These are phyloP conservation scores for Zygosaccharomyces pseudobailii DNA, from an alignment of 1,139 yeast species.

Conservation along the genomic window DNA sequence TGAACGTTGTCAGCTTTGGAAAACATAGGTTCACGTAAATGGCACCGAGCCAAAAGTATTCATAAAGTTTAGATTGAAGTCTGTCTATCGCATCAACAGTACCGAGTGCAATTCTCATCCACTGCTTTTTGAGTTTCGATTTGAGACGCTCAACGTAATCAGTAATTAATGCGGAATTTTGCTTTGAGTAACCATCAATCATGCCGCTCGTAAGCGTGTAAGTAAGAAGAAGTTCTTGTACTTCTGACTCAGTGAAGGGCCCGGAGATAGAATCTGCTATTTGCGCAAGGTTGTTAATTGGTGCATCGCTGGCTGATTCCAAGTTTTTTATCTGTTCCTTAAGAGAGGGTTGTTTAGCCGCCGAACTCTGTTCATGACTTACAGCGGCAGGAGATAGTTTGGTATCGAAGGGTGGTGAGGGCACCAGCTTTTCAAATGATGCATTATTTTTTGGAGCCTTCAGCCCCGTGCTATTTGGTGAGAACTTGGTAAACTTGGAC, in stretches of 20 bases:
- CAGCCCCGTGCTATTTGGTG: background rate
- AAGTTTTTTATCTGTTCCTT: slow-evolving; percentile 3
- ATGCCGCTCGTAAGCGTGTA: slow-evolving; percentile 11
- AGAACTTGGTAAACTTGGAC: background rate
- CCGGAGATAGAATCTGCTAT: slow-evolving; percentile 3
- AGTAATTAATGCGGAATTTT: background rate
- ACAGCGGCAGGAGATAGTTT: background rate
- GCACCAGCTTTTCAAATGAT: background rate
- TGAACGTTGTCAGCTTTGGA: slow-evolving; percentile 9
- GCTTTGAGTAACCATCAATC: slow-evolving; percentile 3
- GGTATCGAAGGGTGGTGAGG: background rate
- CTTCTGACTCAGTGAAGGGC: slow-evolving; percentile 9
- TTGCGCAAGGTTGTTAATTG: slow-evolving; percentile 5
- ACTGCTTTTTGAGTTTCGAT: background rate
- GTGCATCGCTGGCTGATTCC: slow-evolving; percentile 11
- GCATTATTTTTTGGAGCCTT: background rate
- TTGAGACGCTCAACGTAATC: slow-evolving; percentile 1
- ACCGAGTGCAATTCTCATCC: slow-evolving; percentile 4
- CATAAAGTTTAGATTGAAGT: slow-evolving; percentile 12
- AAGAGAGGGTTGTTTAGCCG: slow-evolving; percentile 7
- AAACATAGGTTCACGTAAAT: slow-evolving; percentile 12
- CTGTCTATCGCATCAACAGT: slow-evolving; percentile 9
- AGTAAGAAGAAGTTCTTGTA: slow-evolving; percentile 11
- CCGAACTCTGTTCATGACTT: slow-evolving; percentile 2
- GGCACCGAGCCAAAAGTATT: slow-evolving; percentile 12